Evolutionary conservation across 306 rosid species (phyloP).

Genomic region (Sophora flavescens): DNA sequence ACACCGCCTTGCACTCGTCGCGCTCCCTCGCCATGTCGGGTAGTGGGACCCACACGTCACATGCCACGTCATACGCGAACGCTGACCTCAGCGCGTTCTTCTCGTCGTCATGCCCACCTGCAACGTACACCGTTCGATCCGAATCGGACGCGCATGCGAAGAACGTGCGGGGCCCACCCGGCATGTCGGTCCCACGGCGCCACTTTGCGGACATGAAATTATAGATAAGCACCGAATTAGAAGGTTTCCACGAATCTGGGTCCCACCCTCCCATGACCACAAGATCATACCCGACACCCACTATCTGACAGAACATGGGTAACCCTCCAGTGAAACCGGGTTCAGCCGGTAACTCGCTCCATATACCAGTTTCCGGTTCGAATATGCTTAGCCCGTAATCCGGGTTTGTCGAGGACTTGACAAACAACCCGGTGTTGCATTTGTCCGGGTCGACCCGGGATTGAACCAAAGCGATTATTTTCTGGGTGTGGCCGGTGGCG

Average conservation of each 20-base stretch:
- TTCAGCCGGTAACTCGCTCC: constrained; percentile 61
- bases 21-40: constrained; percentile 73
- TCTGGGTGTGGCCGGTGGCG: constrained; percentile 51
- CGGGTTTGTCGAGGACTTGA: constrained; percentile 47
- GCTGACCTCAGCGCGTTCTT: constrained; percentile 74
- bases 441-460: constrained; percentile 52
- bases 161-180: constrained; percentile 66
- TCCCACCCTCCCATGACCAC: constrained; percentile 85
- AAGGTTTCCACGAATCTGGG: constrained; percentile 65
- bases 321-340: constrained; percentile 51
- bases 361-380: constrained; percentile 56
- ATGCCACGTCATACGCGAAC: constrained; percentile 58
- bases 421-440: neutral
- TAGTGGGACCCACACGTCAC: constrained; percentile 55
- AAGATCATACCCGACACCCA: constrained; percentile 60
- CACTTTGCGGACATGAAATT: constrained; percentile 57
- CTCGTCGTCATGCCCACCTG: constrained; percentile 75
- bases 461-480: constrained; percentile 63
- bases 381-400: constrained; percentile 55
- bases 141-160: constrained; percentile 66
- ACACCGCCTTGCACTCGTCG: constrained; percentile 73
- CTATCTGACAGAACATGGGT: constrained; percentile 73
- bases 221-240: constrained; percentile 64
- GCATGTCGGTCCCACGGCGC: constrained; percentile 79
- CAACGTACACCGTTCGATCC: constrained; percentile 53